Evolutionary conservation across 352 stramenopile genomes (phyloP).

Genomic region (Phytophthora hybrid): DNA sequence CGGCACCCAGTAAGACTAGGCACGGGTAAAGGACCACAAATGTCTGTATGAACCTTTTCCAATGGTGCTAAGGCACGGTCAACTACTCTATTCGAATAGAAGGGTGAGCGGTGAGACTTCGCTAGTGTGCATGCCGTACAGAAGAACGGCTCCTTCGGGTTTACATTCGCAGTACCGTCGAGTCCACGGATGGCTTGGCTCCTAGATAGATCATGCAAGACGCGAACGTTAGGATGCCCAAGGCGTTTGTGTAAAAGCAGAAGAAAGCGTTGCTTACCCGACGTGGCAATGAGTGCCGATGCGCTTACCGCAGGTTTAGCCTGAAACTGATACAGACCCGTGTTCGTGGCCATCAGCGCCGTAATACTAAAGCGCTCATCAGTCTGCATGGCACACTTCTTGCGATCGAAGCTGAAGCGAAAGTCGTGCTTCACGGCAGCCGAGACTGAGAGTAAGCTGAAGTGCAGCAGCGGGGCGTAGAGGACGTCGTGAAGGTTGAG

Average conservation of each 20-base stretch:
- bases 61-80: constrained; percentile 3
- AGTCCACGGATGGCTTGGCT: constrained; percentile 14
- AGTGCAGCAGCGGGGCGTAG: constrained; percentile 11
- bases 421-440: constrained; percentile 15
- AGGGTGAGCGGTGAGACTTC: constrained; percentile 15
- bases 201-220: constrained; percentile 12
- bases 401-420: constrained; percentile 18
- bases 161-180: not conserved
- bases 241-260: constrained; percentile 18
- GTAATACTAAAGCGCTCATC: constrained; percentile 26
- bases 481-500: constrained; percentile 13
- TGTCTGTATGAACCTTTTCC: constrained; percentile 16
- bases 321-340: constrained; percentile 26
- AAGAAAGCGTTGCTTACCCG: constrained; percentile 9
- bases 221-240: constrained; percentile 15
- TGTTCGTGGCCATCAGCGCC: not conserved
- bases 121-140: constrained; percentile 10
- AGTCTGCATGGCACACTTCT: constrained; percentile 4
- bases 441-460: constrained; percentile 4
- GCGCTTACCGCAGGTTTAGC: not conserved
- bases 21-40: constrained; percentile 11
- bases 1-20: constrained; percentile 14
- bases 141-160: not conserved
- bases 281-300: constrained; percentile 5
- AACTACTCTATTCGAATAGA: constrained; percentile 21